phyloP scores from a whole-genome alignment of 2,329 filamentous ascomycete species.

The Microsporum audouinii region DNA sequence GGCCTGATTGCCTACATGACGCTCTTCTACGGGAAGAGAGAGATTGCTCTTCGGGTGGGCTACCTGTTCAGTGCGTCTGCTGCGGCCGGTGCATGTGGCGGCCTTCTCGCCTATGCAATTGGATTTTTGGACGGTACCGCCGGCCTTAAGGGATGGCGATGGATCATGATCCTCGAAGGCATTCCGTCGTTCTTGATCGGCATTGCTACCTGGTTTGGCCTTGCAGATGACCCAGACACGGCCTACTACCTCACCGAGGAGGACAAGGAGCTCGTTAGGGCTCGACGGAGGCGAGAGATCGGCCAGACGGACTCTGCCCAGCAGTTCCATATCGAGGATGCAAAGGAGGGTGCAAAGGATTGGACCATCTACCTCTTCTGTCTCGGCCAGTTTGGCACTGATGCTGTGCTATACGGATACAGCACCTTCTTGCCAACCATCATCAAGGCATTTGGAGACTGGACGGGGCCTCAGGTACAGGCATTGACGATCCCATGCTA shows the following conservation, averaged over 20 bases:
- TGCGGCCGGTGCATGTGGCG: slow-evolving; percentile 59
- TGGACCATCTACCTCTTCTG: slow-evolving; percentile 67
- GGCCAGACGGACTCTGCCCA: slow-evolving; percentile 40
- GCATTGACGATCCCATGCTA: slow-evolving; percentile 71
- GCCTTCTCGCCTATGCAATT: slow-evolving; percentile 61
- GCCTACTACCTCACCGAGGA: slow-evolving; percentile 49
- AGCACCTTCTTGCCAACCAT: slow-evolving; percentile 71
- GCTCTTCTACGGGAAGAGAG: slow-evolving; percentile 63
- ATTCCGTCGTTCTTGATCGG: slow-evolving; percentile 47
- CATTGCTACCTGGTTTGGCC: slow-evolving; percentile 43
- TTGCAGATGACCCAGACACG: slow-evolving; percentile 56
- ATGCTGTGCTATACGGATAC: slow-evolving; percentile 69
- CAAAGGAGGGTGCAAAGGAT: slow-evolving; percentile 55
- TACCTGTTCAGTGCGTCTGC: slow-evolving; percentile 57
- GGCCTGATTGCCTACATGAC: slow-evolving; percentile 59
- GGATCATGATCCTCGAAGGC: slow-evolving; percentile 54
- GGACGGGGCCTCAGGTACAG: slow-evolving; percentile 55
- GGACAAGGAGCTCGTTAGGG: slow-evolving; percentile 49
- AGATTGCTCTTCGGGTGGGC: slow-evolving; percentile 60
- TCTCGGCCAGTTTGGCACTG: slow-evolving; percentile 57
- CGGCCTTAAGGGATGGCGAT: slow-evolving; percentile 58
- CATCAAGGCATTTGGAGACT: slow-evolving; percentile 55
- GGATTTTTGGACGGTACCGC: slow-evolving; percentile 58
- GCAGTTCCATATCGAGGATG: slow-evolving; percentile 50
- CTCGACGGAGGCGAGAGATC: slow-evolving; percentile 41